Base-by-base conservation (phyloP, 768 basidiomycete genomes). In the Xerocomus potaroensis region DNA sequence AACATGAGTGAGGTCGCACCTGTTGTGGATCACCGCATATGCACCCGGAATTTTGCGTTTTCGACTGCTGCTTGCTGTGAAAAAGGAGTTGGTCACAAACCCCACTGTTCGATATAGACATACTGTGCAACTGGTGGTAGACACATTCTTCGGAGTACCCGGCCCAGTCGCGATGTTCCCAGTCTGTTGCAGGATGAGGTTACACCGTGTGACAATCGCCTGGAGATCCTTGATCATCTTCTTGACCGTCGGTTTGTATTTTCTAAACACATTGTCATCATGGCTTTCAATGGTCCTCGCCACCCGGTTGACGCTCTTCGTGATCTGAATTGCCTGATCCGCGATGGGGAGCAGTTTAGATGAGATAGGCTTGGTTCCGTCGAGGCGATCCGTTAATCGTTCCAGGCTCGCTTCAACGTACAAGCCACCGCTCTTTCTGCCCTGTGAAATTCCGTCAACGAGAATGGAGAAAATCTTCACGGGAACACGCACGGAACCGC, bases 121-220 rank as follows among this genome's bases (percentile, higher is more conserved):
- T n/a, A n/a, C n/a, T n/a, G n/a, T n/a, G n/a, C n/a, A n/a, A n/a
- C n/a, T n/a, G n/a, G 41, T 26, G 8, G 43, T 31, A 18, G 41
- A 43, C 6, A 51, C 54, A n/a, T 19, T 33, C 36, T 45, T 45
- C 19, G 50, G 50, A 5, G 54, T 56, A 16, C 54, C 55, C 16
- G 55, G 55, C 14, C 54, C 55, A 12, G 41, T 52, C 11, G 47
- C 49, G n/a, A 34, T 24, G n/a, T 40, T 51, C 1, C 50, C 55
- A 2, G 50, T 48, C 31, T 56, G 55, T 23, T 48, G 55, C 10
- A 56, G 43, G 34, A 56, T 49, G 18, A 56, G 54, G 27, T 56
- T 56, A 32, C 55, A 56, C 31, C 41, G 54, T 10, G 55, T 56
- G n/a, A 56, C 55, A n/a, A 52, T 49, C 12, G 23, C 41, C 19